Conservation (phyloP, 2,329 filamentous ascomycete genomes). For the Fusarium abutilonis region DNA sequence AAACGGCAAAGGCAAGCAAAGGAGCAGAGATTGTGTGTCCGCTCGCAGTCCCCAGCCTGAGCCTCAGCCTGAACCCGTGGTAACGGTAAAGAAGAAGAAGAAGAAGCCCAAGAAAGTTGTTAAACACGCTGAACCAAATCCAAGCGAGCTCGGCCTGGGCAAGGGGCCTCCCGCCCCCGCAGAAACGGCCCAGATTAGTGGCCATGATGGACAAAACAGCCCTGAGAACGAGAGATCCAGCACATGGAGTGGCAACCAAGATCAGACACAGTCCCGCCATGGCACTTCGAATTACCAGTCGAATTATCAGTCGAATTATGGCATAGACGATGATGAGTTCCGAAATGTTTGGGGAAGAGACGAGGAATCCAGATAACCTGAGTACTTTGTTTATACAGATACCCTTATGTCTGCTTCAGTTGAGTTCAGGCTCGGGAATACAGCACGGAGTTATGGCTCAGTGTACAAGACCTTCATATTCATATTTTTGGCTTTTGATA, state of each 20-base stretch:
- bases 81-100: slow-evolving; percentile 54
- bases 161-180: slow-evolving; percentile 38
- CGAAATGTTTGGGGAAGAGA: slow-evolving; percentile 57
- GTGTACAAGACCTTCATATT: slow-evolving; percentile 9
- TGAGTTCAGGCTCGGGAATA: slow-evolving; percentile 23
- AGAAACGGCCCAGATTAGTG: slow-evolving; percentile 18
- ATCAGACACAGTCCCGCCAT: slow-evolving; percentile 26
- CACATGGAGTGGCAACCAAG: slow-evolving; percentile 9
- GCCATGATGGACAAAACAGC: slow-evolving; percentile 37
- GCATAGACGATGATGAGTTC: slow-evolving; percentile 54
- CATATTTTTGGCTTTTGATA: slow-evolving; percentile 8
- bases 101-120: slow-evolving; percentile 51
- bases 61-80: slow-evolving; percentile 44
- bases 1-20: slow-evolving; percentile 42
- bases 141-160: slow-evolving; percentile 41
- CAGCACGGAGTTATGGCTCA: slow-evolving; percentile 45
- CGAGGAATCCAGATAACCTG: slow-evolving; percentile 37
- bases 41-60: slow-evolving; percentile 30
- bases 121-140: slow-evolving; percentile 50
- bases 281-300: slow-evolving; percentile 41
- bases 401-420: slow-evolving; percentile 24
- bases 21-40: slow-evolving; percentile 15
- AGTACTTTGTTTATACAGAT: slow-evolving; percentile 32
- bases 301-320: slow-evolving; percentile 46
- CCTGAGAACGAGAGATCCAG: slow-evolving; percentile 36